phyloP scores from a whole-genome alignment of 2,329 filamentous ascomycete species.

The Sclerotinia subarctica region DNA sequence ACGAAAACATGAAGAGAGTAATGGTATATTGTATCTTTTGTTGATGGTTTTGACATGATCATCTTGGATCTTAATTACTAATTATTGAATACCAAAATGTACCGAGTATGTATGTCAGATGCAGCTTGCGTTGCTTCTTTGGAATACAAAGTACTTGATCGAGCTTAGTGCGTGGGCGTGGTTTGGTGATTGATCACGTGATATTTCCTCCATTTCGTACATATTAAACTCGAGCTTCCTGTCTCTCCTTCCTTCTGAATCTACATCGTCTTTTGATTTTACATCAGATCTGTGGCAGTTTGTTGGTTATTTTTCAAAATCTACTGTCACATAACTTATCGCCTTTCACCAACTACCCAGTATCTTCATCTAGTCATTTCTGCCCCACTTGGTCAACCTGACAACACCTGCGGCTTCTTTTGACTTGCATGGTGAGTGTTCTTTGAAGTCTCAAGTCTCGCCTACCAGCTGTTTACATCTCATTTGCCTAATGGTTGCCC shows the following conservation, averaged over 20 bases:
- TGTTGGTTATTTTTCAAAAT: accelerated
- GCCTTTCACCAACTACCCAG: no score
- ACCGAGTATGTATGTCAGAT: not conserved
- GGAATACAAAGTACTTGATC: conserved; percentile 10
- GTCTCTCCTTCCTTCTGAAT: not conserved
- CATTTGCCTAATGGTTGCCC: no score
- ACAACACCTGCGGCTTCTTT: not conserved
- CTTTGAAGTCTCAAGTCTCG: not conserved
- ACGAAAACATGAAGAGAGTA: not conserved
- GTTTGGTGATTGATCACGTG: not conserved
- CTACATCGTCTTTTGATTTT: not conserved
- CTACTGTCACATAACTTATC: not conserved
- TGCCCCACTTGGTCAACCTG: not conserved
- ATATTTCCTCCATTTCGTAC: accelerated
- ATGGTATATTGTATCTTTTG: not conserved
- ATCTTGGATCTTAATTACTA: not conserved
- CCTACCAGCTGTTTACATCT: not conserved
- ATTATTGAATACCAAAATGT: not conserved
- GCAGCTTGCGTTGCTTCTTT: not conserved
- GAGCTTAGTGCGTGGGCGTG: not conserved
- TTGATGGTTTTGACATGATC: not conserved
- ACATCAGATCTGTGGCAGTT: no score
- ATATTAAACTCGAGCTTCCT: not conserved
- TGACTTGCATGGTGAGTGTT: not conserved
- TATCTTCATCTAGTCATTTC: not conserved